Percentiles rank a stretch among this genome's conserved stretches.
These are phyloP conservation scores for Moesziomyces parantarcticus DNA, from an alignment of 1,284 basidiomycete genomes.

Conservation along the genomic window DNA sequence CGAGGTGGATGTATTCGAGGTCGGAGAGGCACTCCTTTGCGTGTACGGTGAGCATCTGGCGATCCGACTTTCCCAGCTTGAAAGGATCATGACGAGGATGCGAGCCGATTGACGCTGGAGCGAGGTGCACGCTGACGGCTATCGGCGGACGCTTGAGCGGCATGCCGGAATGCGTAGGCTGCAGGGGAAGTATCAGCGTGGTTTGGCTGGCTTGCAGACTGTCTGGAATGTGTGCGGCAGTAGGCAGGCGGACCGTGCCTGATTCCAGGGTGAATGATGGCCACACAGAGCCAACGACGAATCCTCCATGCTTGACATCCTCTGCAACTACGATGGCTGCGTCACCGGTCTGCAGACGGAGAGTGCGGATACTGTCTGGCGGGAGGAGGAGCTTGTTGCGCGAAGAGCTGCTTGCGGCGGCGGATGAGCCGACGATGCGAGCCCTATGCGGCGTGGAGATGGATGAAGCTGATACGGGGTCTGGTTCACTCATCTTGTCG, in stretches of 20 bases:
- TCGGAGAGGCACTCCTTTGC: conserved; percentile 69
- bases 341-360: conserved; percentile 45
- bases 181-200: conserved; percentile 15
- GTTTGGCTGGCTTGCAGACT: conserved; percentile 18
- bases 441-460: not conserved
- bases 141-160: conserved; percentile 17
- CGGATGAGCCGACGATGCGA: conserved; percentile 19
- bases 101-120: conserved; percentile 17
- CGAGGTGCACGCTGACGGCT: conserved; percentile 48
- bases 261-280: conserved; percentile 36
- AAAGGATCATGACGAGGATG: conserved; percentile 5
- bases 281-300: conserved; percentile 34
- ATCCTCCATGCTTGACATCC: not conserved
- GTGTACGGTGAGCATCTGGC: conserved; percentile 69
- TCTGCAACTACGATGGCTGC: conserved; percentile 15
- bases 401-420: conserved; percentile 31
- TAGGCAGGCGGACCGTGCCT: conserved; percentile 27
- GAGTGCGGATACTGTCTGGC: conserved; percentile 27
- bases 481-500: conserved; percentile 1
- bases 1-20: conserved; percentile 25
- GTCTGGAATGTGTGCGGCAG: conserved; percentile 6
- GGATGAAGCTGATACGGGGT: no score
- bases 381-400: conserved; percentile 35
- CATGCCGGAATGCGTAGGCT: conserved; percentile 10
- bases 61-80: conserved; percentile 62